Evolutionary conservation across 192 early-diverging fungal genomes (phyloP).

Genomic region (Backusella macrospora): DNA sequence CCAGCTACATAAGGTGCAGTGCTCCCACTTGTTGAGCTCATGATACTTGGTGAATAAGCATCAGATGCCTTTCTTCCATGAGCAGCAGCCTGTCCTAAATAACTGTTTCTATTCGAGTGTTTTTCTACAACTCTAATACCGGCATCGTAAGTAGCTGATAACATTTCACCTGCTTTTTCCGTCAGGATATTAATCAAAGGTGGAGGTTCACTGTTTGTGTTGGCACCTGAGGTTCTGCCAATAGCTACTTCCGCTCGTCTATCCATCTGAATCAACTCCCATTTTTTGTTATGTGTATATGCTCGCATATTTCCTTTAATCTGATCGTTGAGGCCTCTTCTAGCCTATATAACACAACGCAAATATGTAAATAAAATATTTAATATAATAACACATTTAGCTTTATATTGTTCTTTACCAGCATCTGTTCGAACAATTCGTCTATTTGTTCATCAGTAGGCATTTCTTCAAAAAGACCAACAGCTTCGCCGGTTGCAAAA

Average conservation of each 20-base stretch:
- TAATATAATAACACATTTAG: no score
- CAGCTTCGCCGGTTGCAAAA: background rate
- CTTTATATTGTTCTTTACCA: constrained; percentile 43
- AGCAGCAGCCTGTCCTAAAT: background rate
- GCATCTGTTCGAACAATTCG: constrained; percentile 54
- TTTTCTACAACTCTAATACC: constrained; percentile 23
- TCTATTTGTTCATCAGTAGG: constrained; percentile 49
- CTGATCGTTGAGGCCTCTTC: constrained; percentile 33
- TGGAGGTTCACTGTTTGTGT: background rate
- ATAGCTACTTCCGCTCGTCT: constrained; percentile 7
- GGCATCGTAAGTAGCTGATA: constrained; percentile 22
- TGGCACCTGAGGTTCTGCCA: constrained; percentile 33
- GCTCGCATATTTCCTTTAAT: background rate
- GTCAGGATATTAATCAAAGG: constrained; percentile 34
- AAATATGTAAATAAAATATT: no score
- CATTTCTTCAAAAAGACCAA: background rate
- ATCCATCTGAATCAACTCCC: constrained; percentile 17
- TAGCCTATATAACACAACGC: constrained; percentile 39
- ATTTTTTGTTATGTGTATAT: constrained; percentile 10
- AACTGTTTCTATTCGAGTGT: constrained; percentile 10
- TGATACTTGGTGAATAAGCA: background rate
- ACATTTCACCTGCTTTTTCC: constrained; percentile 37
- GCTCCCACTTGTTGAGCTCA: background rate
- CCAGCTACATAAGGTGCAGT: background rate
- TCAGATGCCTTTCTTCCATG: background rate